Evolutionary conservation across 768 basidiomycete species (phyloP), one percentile per base, ranked within the genome.

Genomic region (Neoboletus brunneissimus): DNA sequence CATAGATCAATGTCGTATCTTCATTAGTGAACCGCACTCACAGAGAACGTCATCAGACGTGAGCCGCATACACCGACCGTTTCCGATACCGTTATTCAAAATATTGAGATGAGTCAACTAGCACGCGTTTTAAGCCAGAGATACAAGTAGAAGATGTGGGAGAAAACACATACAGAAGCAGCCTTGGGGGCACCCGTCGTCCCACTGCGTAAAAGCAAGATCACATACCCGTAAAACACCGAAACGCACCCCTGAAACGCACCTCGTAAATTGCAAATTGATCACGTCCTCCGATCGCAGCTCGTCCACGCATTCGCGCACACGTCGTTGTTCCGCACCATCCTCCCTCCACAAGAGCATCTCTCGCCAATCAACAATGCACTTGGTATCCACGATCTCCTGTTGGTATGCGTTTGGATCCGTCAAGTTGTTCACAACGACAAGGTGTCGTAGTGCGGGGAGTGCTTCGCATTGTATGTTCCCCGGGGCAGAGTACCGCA

Each of bases 181-280:
- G 89, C 91, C 69, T 93, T 94, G 0, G 91, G 90, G 0, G 76
- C 67, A 15, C 89, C 91, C 3, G 91, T 91, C 11, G 91, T 91
- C 4, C 89, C 89, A 62, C 90, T 91, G 59, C 44, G 9, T 7
- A 13, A 11, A 22, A 38, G 32, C 31, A 43, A 42, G 8, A 49
- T 63, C 48, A 51, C 53, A 31, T 3, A n/a, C 12, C 29, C 52
- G 20, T 47, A 25, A 40, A 56, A 20, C 13, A 13, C 25, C 11
- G 25, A 12, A 29, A 34, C n/a, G 12, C 29, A n/a, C 23, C 27
- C 29, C 11, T 22, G 29, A 31, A 51, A 65, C 62, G 23, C 57
- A 88, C 89, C 89, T 92, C 32, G 91, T 93, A 65, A 92, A 94
- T 65, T 94, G 91, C 55, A 94, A 63, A 64, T 91, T 94, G 47